A percentile compares a stretch with the other conserved stretches of the same genome.
These are phyloP conservation scores for Euphorbia corollata DNA, from an alignment of 441 rosid genomes.

Conservation along the genomic window DNA sequence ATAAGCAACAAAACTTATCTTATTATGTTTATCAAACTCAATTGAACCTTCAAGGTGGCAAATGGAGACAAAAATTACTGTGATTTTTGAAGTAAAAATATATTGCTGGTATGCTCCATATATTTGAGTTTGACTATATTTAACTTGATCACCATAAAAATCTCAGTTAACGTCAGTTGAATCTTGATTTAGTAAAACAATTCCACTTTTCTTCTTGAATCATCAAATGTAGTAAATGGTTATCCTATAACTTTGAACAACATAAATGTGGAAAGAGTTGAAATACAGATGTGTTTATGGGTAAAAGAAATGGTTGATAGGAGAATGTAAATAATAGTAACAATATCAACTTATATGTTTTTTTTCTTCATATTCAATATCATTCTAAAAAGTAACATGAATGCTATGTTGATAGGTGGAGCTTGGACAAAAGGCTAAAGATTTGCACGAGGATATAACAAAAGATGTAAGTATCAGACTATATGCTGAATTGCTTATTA, in stretches of 20 bases:
- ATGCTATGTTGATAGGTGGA: conserved; percentile 30
- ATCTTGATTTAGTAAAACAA: not conserved
- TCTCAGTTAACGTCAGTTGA: not conserved
- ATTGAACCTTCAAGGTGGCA: not conserved
- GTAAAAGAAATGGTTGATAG: not conserved
- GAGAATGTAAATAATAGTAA: not conserved
- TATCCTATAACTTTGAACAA: not conserved
- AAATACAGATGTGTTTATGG: not conserved
- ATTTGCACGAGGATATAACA: conserved; percentile 41
- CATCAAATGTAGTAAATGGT: not conserved
- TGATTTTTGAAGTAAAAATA: not conserved
- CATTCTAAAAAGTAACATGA: not conserved
- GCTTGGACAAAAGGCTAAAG: conserved; percentile 39
- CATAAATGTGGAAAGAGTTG: not conserved
- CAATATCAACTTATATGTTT: not conserved
- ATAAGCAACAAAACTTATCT: not conserved
- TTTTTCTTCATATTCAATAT: not conserved
- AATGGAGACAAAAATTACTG: not conserved
- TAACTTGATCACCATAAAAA: not conserved
- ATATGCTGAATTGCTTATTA: not conserved
- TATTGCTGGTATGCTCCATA: too few relatives aligned
- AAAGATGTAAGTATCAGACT: conserved; percentile 31
- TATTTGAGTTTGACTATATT: not conserved
- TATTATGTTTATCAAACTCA: not conserved
- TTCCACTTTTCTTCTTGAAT: not conserved